Conservation (phyloP, 352 stramenopile species). For the Aphanomyces astaci region DNA sequence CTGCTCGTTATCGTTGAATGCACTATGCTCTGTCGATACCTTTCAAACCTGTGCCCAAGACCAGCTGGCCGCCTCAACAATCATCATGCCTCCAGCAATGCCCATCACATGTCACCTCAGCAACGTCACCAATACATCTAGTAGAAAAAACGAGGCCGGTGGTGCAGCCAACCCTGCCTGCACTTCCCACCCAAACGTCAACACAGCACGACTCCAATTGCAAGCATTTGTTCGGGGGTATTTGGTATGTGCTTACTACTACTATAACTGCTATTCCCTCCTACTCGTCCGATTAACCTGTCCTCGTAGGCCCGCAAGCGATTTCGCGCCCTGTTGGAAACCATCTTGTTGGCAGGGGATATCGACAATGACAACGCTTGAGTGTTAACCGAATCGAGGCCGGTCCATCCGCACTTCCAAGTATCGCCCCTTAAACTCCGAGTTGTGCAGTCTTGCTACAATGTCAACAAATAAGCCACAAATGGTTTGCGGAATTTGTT, state of each 20-base stretch:
- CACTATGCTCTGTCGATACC: no score
- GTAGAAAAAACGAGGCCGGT: slow-evolving; percentile 1
- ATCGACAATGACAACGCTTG: no score
- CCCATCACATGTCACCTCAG: not conserved
- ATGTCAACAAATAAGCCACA: not conserved
- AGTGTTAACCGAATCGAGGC: slow-evolving; percentile 29
- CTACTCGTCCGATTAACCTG: not conserved
- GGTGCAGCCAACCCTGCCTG: not conserved
- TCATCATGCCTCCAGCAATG: no score
- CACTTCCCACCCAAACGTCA: slow-evolving; percentile 10
- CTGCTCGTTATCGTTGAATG: no score
- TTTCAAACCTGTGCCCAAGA: no score
- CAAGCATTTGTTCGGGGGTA: slow-evolving; percentile 28
- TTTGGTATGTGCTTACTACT: slow-evolving; percentile 25
- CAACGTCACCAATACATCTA: not conserved
- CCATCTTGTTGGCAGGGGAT: not conserved
- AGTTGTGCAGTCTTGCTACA: slow-evolving; percentile 51
- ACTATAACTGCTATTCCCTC: slow-evolving; percentile 8
- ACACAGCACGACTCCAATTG: slow-evolving; percentile 23
- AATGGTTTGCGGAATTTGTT: not conserved
- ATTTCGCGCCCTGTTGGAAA: slow-evolving; percentile 28
- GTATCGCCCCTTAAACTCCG: slow-evolving; percentile 52
- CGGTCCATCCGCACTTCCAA: slow-evolving; percentile 68
- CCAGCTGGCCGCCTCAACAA: no score
- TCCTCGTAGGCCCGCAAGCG: slow-evolving; percentile 30